phyloP scores from a whole-genome alignment of 2,329 filamentous ascomycete species.

The Coniochaeta sp. region DNA sequence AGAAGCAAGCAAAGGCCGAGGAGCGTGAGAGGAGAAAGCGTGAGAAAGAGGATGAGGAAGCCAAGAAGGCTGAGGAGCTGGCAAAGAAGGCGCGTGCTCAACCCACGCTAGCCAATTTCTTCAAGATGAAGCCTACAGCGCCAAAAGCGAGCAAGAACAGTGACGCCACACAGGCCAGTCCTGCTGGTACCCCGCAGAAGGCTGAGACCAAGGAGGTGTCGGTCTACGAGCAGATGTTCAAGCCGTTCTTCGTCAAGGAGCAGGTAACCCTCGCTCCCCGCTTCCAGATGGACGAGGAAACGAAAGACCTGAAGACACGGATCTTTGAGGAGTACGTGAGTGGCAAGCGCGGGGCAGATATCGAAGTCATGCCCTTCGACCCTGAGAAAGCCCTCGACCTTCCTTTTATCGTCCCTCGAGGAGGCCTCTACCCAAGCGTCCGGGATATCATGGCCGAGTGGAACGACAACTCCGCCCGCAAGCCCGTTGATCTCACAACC shows the following conservation, averaged over 20 bases:
- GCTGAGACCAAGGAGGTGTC: conserved; percentile 21
- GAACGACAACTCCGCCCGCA: conserved; percentile 24
- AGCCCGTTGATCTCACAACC: conserved; percentile 25
- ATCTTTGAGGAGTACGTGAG: conserved; percentile 46
- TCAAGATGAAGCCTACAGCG: conserved; percentile 28
- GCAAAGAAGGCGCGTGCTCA: conserved; percentile 40
- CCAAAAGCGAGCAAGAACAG: conserved; percentile 32
- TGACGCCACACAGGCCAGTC: conserved; percentile 12
- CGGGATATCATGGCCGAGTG: conserved; percentile 54
- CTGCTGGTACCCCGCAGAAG: conserved; percentile 21
- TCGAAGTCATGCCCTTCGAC: conserved; percentile 33
- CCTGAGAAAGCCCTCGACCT: conserved; percentile 39
- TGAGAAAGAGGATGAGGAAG: conserved; percentile 46
- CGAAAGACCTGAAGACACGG: conserved; percentile 40
- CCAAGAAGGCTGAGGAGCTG: conserved; percentile 22
- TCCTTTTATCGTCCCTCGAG: conserved; percentile 31
- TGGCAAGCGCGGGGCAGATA: conserved; percentile 35
- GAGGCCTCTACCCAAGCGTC: conserved; percentile 44
- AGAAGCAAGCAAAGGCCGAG: conserved; percentile 23
- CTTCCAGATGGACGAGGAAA: conserved; percentile 52
- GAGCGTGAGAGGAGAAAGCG: conserved; percentile 39
- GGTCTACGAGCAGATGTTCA: conserved; percentile 65
- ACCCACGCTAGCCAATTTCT: conserved; percentile 39
- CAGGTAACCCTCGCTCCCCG: conserved; percentile 64
- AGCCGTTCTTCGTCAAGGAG: conserved; percentile 72